phyloP scores from a whole-genome alignment of 1,284 basidiomycete species.

The Xerocomus nothofagi region DNA sequence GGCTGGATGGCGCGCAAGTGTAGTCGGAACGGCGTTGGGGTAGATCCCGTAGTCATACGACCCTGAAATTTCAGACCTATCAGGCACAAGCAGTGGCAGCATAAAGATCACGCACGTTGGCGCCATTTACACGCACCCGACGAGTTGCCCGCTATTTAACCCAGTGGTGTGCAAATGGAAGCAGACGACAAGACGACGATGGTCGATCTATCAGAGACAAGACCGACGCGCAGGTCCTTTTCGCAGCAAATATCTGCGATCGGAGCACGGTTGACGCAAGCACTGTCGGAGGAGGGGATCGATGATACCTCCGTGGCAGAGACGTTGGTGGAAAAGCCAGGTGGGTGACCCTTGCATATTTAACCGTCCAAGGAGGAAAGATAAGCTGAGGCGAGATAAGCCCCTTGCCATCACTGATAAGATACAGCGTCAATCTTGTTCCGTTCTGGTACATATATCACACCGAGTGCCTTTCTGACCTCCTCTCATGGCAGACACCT shows the following conservation, averaged over 20 bases:
- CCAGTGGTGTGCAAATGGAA: conserved; percentile 2
- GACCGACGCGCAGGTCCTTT: conserved; percentile 14
- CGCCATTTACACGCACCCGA: conserved; percentile 9
- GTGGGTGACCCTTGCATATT: conserved; percentile 18
- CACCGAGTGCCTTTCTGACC: neutral
- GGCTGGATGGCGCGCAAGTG: too few relatives aligned
- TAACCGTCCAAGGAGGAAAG: conserved; percentile 5
- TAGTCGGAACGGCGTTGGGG: too few relatives aligned
- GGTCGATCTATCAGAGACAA: conserved; percentile 6
- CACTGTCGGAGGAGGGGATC: conserved; percentile 16
- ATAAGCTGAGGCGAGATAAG: conserved; percentile 25
- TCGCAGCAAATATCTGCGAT: conserved; percentile 26
- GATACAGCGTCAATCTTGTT: neutral
- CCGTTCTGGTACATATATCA: too few relatives aligned
- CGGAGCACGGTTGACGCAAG: conserved; percentile 18
- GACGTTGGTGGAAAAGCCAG: conserved; percentile 11
- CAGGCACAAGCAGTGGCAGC: conserved; percentile 10
- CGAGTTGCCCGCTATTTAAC: conserved; percentile 16
- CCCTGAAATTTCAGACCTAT: too few relatives aligned
- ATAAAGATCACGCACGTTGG: conserved; percentile 20
- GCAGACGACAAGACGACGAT: conserved; percentile 9
- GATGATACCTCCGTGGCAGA: conserved; percentile 6
- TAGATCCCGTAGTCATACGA: neutral
- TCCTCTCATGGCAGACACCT: conserved; percentile 28
- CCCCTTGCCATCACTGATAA: conserved; percentile 22